These are phyloP conservation scores for Zalerion maritima DNA, from an alignment of 495 filamentous ascomycete genomes.

Conservation along the genomic window DNA sequence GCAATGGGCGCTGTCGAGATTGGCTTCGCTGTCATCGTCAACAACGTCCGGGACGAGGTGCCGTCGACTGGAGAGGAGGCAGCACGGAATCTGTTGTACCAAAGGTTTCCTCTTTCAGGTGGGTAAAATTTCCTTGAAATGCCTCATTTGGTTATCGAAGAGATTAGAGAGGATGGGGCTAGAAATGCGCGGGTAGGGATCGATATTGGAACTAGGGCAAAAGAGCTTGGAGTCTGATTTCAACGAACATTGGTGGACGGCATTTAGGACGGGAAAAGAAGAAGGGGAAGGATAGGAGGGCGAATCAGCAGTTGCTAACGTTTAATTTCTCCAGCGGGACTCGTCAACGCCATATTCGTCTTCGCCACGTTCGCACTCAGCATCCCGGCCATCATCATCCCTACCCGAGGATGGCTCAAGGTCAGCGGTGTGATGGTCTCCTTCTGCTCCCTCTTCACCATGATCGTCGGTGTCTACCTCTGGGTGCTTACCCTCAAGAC, in stretches of 20 bases:
- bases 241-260: background rate
- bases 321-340: constrained; percentile 42
- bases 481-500: constrained; percentile 58
- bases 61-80: constrained; percentile 37
- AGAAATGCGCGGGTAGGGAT: too few relatives aligned
- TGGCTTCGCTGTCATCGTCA: constrained; percentile 43
- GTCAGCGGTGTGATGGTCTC: constrained; percentile 44
- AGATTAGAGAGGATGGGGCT: too few relatives aligned
- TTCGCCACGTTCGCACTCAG: constrained; percentile 40
- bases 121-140: too few relatives aligned
- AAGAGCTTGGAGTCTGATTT: background rate
- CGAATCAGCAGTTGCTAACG: too few relatives aligned
- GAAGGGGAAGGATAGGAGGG: constrained; percentile 12
- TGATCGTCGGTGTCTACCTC: constrained; percentile 47
- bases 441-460: constrained; percentile 45
- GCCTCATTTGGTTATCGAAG: too few relatives aligned
- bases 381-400: constrained; percentile 45
- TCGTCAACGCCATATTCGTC: constrained; percentile 49
- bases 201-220: too few relatives aligned
- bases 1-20: constrained; percentile 48
- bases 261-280: background rate
- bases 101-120: constrained; percentile 46
- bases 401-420: constrained; percentile 42
- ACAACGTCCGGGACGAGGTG: constrained; percentile 32
- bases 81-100: constrained; percentile 47